Base-by-base conservation (phyloP, 2,329 filamentous ascomycete genomes). In the Trichoderma cornu-damae region DNA sequence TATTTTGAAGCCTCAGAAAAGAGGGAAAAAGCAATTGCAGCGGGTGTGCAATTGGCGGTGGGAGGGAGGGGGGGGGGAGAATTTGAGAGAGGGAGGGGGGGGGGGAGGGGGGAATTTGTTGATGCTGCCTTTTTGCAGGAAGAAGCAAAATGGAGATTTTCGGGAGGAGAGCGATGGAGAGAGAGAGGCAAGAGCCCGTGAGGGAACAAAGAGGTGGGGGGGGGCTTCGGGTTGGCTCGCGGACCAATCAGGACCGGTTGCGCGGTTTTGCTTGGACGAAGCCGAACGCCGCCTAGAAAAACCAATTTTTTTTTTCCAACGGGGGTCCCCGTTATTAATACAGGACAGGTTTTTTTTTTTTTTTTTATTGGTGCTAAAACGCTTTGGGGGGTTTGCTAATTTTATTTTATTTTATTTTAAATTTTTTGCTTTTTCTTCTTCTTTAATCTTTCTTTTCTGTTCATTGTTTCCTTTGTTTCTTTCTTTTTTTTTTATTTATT, bases 1-100 rank as follows among this genome's bases (percentile, higher is more conserved):
- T 75, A 70, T 76, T 69, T 78, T 70, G 74, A 72, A 71, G 75
- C 78, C 73, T 75, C 75, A 72, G 72, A 75, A 71, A 72, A 70
- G 76, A 75, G 73, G 74, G 75, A 76, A n/a, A n/a, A n/a, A 77
- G 77, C 83, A 85, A 85, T 84, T 84, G 82, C 82, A 79, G 73
- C 72, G 64, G n/a, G 69, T 69, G 74, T 77, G 80, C 80, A 84
- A 83, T 81, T 83, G 82, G 73, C 70, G 74, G n/a, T n/a, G n/a
- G n/a, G n/a, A n/a, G n/a, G n/a, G n/a, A n/a, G n/a, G n/a, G 73
- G 80, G 42, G 30, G 42, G 82, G 81, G 77, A 79, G 79, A 82
- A 75, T 73, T 72, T 72, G 73, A n/a, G n/a, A n/a, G n/a, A n/a
- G n/a, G n/a, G n/a, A n/a, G n/a, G n/a, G n/a, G n/a, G n/a, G n/a